Conservation (phyloP, 768 basidiomycete genomes). For the Trametes cingulata region DNA sequence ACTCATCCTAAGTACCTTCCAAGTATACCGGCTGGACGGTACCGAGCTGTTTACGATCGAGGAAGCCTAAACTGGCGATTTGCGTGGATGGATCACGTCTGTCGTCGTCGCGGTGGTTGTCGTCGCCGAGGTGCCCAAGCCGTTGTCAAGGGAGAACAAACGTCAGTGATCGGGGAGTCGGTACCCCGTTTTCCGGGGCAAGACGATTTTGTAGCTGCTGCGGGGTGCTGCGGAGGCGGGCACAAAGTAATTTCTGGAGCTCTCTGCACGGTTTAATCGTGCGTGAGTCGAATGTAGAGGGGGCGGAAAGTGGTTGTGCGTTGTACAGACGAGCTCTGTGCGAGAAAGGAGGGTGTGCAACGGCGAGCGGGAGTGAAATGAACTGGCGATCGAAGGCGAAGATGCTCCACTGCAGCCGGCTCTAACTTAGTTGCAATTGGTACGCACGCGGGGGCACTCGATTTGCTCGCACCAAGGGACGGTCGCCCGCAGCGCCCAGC, state of each 20-base stretch:
- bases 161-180: neutral
- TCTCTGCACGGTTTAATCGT: no score
- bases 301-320: no score
- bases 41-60: neutral
- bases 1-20: neutral
- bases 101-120: neutral
- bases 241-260: neutral
- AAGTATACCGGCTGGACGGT: neutral
- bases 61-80: neutral
- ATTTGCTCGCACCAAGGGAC: neutral
- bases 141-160: neutral
- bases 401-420: neutral
- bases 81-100: neutral
- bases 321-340: no score
- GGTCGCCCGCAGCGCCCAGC: neutral
- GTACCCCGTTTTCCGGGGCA: neutral
- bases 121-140: constrained; percentile 5
- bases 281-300: no score
- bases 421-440: no score
- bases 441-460: neutral
- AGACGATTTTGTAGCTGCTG: neutral
- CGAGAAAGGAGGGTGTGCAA: no score
- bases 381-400: neutral
- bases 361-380: no score
- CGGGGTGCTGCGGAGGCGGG: constrained; percentile 3